Conservation (phyloP, 2,329 filamentous ascomycete species). For the Pseudogymnoascus sp. region DNA sequence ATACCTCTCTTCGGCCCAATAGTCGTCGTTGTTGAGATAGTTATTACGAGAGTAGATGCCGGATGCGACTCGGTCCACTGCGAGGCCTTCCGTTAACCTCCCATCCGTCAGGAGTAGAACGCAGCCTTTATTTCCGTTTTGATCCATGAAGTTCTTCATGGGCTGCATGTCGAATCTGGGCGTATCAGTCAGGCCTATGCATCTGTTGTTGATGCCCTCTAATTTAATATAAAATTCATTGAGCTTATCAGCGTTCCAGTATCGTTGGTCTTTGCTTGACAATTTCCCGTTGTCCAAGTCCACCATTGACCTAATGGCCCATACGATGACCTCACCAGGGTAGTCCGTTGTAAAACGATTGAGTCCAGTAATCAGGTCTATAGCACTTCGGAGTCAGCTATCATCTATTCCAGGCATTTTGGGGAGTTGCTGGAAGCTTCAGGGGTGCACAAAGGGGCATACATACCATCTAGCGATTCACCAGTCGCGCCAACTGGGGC, state of each 20-base stretch:
- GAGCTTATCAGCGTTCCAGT: neutral
- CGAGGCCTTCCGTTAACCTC: neutral
- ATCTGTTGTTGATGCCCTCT: neutral
- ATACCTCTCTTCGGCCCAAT: neutral
- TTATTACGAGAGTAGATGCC: neutral
- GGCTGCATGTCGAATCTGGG: neutral
- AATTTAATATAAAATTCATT: neutral
- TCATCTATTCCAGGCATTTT: neutral
- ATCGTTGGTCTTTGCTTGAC: neutral
- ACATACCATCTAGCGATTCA: neutral
- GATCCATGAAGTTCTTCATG: neutral
- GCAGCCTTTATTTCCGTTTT: neutral
- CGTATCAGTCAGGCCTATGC: neutral
- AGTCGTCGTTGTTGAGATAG: neutral
- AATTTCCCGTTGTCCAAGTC: neutral
- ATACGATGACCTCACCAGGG: neutral
- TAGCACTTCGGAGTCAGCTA: neutral
- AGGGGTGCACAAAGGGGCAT: conserved; percentile 29
- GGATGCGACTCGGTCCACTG: neutral
- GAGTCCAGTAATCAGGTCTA: neutral
- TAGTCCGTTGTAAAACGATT: neutral
- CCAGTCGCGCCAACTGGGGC: neutral
- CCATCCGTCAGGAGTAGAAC: neutral
- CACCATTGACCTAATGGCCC: neutral
- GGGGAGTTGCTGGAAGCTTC: conserved; percentile 19